Percentiles rank a stretch among this genome's conserved stretches.
Conservation (phyloP, 116 monocot species). For the Trichopus zeylanicus region DNA sequence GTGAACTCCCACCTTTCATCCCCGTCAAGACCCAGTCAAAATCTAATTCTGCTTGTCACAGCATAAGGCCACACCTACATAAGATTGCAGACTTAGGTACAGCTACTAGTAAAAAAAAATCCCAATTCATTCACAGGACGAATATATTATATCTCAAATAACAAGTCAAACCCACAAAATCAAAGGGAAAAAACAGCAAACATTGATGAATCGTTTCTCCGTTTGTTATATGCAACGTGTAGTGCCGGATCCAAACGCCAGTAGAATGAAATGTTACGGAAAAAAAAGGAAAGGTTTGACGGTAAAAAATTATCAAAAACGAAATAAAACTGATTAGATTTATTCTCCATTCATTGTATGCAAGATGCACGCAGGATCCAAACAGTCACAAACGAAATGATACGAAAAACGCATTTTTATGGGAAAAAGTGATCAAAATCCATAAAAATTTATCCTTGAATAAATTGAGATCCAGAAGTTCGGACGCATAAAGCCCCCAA, state of each 20-base stretch:
- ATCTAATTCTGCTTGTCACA: not conserved
- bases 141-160: not conserved
- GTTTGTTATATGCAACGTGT: no score
- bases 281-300: no score
- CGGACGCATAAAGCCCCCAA: not conserved
- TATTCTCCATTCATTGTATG: no score
- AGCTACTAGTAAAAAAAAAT: not conserved
- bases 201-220: no score
- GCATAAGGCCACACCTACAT: not conserved
- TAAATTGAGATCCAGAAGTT: not conserved
- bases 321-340: not conserved
- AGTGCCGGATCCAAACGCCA: no score
- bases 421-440: not conserved
- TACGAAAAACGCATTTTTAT: not conserved
- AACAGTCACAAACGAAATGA: not conserved
- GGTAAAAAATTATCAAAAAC: not conserved
- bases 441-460: not conserved
- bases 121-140: no score
- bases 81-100: not conserved
- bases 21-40: not conserved
- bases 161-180: not conserved
- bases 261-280: no score
- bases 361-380: not conserved
- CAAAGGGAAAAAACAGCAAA: no score
- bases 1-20: conserved; percentile 10